Evolutionary conservation across 129 eudicot genomes (phyloP), one percentile per base, ranked within the genome.

Genomic region (Daucus carota): DNA sequence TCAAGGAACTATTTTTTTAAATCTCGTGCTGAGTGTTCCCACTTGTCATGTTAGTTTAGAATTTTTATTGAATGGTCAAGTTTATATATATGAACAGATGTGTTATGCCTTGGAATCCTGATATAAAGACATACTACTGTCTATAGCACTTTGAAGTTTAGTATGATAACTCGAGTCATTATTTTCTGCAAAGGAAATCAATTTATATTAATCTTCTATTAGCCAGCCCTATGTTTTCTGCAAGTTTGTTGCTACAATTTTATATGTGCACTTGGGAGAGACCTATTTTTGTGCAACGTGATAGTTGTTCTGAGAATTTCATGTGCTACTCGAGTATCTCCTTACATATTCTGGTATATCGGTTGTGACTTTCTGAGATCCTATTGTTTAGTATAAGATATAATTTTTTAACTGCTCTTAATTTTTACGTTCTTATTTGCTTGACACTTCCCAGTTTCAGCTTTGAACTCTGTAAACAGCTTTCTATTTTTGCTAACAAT

Each of bases 401-500:
- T 36, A 1, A 2, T 36, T 36, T n/a, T 36, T 36, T 5, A 2
- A 36, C 40, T 5, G 40, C 40, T 36, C 40, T 36, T 36, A n/a
- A 36, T 36, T 36, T 36, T 36, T 36, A 36, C 40, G 5, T 36
- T 36, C 40, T 36, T 1, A 24, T 59, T 8, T 24, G 66, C 7
- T 57, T 57, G 29, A 9, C 65, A 57, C 24, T 57, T 24, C 32
- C 57, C 0, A 1, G 60, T 16, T 22, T n/a, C n/a, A n/a, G n/a
- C n/a, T 54, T n/a, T 54, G 63, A 22, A 20, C n/a, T 52, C 62
- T 20, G 7, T 20, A 6, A 45, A 45, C 50, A 15, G 50, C 15
- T 3, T 38, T 38, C 6, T 38, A n/a, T n/a, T n/a, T n/a, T n/a
- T n/a, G n/a, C n/a, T n/a, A 36, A 36, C 75, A 89, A 90, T 82